phyloP scores from a whole-genome alignment of 2,329 filamentous ascomycete species.

The Trichophyton mentagrophytes region DNA sequence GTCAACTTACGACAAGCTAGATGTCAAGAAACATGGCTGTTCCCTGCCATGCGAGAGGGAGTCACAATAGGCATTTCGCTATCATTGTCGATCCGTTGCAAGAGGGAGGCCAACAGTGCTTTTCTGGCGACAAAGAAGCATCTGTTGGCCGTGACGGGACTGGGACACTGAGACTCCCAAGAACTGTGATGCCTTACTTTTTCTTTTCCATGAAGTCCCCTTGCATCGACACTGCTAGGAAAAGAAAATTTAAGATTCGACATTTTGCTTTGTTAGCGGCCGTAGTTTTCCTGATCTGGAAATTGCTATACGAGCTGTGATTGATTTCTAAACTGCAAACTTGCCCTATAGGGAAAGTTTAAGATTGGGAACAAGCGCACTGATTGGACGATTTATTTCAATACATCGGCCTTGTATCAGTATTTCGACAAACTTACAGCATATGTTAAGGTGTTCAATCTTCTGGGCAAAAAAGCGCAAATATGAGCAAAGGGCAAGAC shows the following conservation, averaged over 20 bases:
- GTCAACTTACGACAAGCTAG: background rate
- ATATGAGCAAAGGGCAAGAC: background rate
- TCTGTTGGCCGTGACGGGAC: background rate
- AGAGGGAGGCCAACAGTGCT: background rate
- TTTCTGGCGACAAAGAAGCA: background rate
- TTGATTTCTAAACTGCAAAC: slow-evolving; percentile 1
- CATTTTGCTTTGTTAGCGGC: background rate
- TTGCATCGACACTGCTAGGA: background rate
- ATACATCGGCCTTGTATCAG: background rate
- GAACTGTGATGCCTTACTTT: background rate
- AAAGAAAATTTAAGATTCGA: background rate
- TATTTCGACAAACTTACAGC: background rate
- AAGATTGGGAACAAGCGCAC: background rate
- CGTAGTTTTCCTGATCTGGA: background rate
- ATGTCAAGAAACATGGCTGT: background rate
- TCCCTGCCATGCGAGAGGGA: background rate
- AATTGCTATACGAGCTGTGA: slow-evolving; percentile 3
- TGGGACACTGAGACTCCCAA: background rate
- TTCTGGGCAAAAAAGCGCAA: background rate
- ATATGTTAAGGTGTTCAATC: background rate
- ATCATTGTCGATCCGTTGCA: background rate
- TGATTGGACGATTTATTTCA: background rate
- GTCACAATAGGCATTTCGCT: background rate
- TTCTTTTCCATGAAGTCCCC: background rate
- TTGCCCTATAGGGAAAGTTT: background rate